phyloP scores from a whole-genome alignment of 176 grass and related monocot species.

The Stipa capillata region DNA sequence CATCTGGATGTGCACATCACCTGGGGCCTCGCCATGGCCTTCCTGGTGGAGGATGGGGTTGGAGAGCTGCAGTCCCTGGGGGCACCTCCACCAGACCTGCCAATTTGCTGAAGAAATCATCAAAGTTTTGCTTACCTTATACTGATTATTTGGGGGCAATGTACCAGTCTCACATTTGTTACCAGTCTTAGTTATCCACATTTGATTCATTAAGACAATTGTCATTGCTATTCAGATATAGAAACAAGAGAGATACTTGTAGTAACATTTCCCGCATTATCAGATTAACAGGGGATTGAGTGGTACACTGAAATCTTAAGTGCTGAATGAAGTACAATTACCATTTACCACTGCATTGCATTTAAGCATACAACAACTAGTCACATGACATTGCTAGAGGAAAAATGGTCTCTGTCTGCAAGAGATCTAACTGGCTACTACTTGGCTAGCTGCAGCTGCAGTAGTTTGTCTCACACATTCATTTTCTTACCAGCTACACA shows the following conservation, averaged over 20 bases:
- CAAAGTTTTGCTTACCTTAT: not conserved
- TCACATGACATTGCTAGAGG: not conserved
- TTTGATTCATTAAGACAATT: slow-evolving; percentile 11
- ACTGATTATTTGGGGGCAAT: not conserved
- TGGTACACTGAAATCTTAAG: not conserved
- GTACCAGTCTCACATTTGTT: slow-evolving; percentile 5
- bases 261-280: not conserved
- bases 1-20: slow-evolving; percentile 89
- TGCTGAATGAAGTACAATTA: not conserved
- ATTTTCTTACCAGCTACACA: not conserved
- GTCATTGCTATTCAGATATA: not conserved
- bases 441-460: not conserved
- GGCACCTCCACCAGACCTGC: slow-evolving; percentile 54
- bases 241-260: not conserved
- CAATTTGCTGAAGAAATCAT: slow-evolving; percentile 50
- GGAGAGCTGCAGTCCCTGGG: slow-evolving; percentile 59
- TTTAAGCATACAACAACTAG: not conserved
- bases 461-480: not conserved
- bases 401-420: not conserved
- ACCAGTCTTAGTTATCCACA: not conserved
- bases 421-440: not conserved
- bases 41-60: slow-evolving; percentile 69
- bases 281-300: too few relatives aligned
- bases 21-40: slow-evolving; percentile 94
- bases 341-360: not conserved